These are phyloP conservation scores for Trypanosomatidae sp. DNA, from an alignment of 208 protist genomes.

Conservation along the genomic window DNA sequence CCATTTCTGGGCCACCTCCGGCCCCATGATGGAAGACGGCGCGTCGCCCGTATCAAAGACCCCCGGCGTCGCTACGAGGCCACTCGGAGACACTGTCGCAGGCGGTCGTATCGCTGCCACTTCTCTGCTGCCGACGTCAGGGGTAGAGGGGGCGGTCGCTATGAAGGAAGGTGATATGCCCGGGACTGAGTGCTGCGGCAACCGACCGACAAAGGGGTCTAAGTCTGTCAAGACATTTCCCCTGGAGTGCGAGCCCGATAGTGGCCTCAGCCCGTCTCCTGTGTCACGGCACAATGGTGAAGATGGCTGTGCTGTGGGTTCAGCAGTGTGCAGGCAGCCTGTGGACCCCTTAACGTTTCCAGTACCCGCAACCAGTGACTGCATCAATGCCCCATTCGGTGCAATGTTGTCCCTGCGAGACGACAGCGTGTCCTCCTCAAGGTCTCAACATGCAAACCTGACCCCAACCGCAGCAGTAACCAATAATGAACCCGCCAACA, in stretches of 20 bases:
- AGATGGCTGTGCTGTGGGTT: not conserved
- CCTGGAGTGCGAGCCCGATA: constrained; percentile 5
- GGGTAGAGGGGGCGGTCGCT: constrained; percentile 6
- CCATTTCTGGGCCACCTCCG: constrained; percentile 9
- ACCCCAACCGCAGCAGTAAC: not conserved
- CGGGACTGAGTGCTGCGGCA: not conserved
- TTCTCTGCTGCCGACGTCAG: not conserved
- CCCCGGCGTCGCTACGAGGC: constrained; percentile 1
- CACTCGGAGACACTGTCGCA: not conserved
- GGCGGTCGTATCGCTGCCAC: no score
- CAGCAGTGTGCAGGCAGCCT: not conserved
- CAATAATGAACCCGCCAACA: not conserved
- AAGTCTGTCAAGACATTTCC: constrained; percentile 8
- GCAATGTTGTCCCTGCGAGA: not conserved
- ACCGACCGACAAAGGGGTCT: not conserved
- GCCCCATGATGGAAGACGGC: not conserved
- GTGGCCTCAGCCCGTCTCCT: not conserved
- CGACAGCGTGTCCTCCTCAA: not conserved
- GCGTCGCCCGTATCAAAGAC: not conserved
- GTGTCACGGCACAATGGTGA: not conserved
- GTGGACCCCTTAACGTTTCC: not conserved
- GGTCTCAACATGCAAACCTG: not conserved
- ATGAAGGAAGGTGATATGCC: not conserved
- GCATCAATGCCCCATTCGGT: not conserved
- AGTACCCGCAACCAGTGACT: not conserved